Evolutionary conservation across 2,329 filamentous ascomycete genomes (phyloP).

Genomic region (Cadophora malorum): DNA sequence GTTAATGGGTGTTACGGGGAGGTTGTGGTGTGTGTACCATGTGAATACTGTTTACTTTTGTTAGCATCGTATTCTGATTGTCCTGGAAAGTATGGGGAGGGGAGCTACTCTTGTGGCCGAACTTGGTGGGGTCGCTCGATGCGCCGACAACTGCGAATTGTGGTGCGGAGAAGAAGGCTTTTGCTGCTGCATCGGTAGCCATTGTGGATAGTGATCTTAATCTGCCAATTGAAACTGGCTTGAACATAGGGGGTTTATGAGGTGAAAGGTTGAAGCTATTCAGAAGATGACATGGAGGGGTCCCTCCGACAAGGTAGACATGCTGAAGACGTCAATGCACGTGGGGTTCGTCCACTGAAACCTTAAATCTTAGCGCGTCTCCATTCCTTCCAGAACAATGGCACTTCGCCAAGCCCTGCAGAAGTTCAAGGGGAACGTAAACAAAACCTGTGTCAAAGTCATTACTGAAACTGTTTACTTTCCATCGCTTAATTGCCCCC

Average conservation of each 20-base stretch:
- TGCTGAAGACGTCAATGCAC: neutral
- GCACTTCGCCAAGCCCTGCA: neutral
- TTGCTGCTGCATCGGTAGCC: slow-evolving; percentile 74
- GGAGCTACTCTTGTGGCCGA: slow-evolving; percentile 79
- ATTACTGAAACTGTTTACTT: neutral
- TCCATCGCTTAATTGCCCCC: neutral
- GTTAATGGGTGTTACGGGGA: slow-evolving; percentile 86
- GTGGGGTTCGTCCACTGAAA: neutral
- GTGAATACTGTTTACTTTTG: slow-evolving; percentile 71
- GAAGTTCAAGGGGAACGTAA: neutral
- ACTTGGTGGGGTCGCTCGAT: slow-evolving; percentile 83
- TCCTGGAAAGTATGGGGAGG: neutral
- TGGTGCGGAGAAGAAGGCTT: slow-evolving; percentile 79
- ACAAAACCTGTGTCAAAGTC: neutral
- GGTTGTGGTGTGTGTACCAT: slow-evolving; percentile 82
- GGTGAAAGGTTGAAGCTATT: neutral
- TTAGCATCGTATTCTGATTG: neutral
- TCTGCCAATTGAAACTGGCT: too few species aligned
- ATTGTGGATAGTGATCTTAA: slow-evolving; percentile 47
- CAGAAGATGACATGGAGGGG: slow-evolving; percentile 1
- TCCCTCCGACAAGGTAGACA: too few species aligned
- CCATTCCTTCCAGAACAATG: neutral
- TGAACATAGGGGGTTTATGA: too few species aligned
- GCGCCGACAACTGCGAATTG: slow-evolving; percentile 90
- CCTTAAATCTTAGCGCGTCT: neutral